A percentile compares a stretch with the other conserved stretches of the same genome.
phyloP scores from a whole-genome alignment of 805 yeast genomes.

The Debaryomyces tyrocola region DNA sequence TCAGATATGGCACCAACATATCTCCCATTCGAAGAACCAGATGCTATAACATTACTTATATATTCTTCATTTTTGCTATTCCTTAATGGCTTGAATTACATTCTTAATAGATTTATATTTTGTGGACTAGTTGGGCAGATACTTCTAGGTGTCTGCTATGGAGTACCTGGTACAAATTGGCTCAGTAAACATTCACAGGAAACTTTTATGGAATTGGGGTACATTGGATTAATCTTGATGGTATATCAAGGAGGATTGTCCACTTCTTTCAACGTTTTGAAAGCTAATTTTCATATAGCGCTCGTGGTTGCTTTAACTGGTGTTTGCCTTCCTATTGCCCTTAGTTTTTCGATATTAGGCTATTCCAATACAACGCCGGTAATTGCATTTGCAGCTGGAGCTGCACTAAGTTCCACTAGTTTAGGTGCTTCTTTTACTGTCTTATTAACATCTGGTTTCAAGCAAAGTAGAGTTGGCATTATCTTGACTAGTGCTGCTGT shows the following conservation, averaged over 20 bases:
- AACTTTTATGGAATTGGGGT: constrained; percentile 1
- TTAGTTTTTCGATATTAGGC: constrained; percentile 3
- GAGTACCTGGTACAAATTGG: no score
- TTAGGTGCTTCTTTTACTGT: constrained; percentile 6
- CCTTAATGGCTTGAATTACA: no score
- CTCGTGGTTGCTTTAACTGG: neutral
- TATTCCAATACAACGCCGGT: constrained; percentile 1
- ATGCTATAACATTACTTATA: no score
- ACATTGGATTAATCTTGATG: constrained; percentile 4
- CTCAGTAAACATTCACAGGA: neutral
- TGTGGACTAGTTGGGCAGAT: no score
- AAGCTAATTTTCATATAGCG: neutral
- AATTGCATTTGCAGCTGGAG: constrained; percentile 6
- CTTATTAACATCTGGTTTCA: constrained; percentile 3
- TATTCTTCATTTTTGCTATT: no score
- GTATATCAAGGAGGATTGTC: constrained; percentile 4
- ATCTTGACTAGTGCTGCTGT: constrained; percentile 4
- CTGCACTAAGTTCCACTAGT: constrained; percentile 7
- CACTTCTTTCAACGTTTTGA: constrained; percentile 1
- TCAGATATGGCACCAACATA: no score
- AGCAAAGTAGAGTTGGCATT: constrained; percentile 3
- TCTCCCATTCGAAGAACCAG: no score
- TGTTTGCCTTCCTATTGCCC: neutral
- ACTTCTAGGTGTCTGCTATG: no score
- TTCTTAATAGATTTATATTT: no score